A percentile compares a stretch with the other conserved stretches of the same genome.
Conservation (phyloP, 768 basidiomycete species). For the Leucogyrophana mollusca region DNA sequence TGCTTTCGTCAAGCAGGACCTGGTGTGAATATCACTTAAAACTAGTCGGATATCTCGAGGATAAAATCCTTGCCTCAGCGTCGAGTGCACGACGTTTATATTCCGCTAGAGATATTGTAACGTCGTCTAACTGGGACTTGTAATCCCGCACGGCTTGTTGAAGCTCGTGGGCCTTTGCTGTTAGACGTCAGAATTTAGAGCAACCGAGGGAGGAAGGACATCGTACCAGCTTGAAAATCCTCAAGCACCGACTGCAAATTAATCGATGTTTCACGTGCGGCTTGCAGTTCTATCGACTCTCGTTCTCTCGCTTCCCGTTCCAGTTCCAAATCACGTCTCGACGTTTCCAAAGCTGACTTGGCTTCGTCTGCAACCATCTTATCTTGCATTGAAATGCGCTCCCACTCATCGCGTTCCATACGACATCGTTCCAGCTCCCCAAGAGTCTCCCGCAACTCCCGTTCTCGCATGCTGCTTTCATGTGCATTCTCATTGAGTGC, state of each 20-base stretch:
- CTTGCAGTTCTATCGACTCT: conserved; percentile 56
- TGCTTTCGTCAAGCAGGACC: conserved; percentile 75
- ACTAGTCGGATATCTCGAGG: background rate
- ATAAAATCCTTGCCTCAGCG: conserved; percentile 66
- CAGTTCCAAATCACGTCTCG: conserved; percentile 65
- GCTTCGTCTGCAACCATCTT: conserved; percentile 71
- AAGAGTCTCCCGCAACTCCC: conserved; percentile 78
- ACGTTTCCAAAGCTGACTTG: conserved; percentile 50
- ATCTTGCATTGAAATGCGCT: conserved; percentile 59
- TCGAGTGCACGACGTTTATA: conserved; percentile 85
- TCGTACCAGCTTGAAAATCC: conserved; percentile 90
- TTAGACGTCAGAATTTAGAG: conserved; percentile 9
- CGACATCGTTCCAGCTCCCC: conserved; percentile 86
- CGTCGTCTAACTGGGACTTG: conserved; percentile 66
- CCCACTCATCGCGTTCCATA: conserved; percentile 79
- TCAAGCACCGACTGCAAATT: conserved; percentile 93
- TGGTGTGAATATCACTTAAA: conserved; percentile 26
- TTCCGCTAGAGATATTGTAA: conserved; percentile 81
- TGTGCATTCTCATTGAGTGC: conserved; percentile 67
- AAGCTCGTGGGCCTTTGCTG: conserved; percentile 92
- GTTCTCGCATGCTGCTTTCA: conserved; percentile 69
- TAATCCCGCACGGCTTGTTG: conserved; percentile 80
- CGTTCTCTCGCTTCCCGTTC: conserved; percentile 59
- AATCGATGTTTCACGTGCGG: conserved; percentile 67
- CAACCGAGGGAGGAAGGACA: conserved; percentile 7